Evolutionary conservation across 2,329 filamentous ascomycete species (phyloP).

Genomic region (Neurospora sp.): DNA sequence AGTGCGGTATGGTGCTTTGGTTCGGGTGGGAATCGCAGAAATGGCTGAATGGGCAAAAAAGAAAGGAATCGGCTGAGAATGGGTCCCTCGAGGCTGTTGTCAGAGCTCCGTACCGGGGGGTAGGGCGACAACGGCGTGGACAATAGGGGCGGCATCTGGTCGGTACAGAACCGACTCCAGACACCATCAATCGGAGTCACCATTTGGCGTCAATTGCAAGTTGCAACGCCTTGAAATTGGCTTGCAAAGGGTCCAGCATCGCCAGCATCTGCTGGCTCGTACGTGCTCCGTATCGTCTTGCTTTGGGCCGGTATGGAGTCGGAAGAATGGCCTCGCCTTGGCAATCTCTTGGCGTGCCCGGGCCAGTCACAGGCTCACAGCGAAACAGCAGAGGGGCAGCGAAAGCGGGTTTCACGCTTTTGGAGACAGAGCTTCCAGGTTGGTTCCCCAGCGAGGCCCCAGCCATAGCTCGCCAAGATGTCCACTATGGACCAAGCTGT

Average conservation of each 20-base stretch:
- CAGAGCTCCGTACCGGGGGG: background rate
- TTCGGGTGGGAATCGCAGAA: too few relatives aligned
- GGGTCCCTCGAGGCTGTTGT: background rate
- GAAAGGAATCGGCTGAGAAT: too few relatives aligned
- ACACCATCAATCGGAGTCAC: background rate
- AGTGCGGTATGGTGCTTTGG: background rate
- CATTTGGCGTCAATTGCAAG: background rate
- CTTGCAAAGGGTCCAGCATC: background rate
- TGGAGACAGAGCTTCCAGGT: background rate
- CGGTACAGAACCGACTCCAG: background rate
- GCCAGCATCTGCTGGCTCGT: background rate
- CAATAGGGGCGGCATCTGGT: background rate
- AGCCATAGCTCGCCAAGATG: background rate
- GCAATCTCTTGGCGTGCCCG: background rate
- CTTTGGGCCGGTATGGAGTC: background rate
- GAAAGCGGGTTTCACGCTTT: background rate
- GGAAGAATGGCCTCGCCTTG: background rate
- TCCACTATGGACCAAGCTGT: conserved; percentile 1
- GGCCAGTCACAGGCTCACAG: background rate
- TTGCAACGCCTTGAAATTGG: background rate
- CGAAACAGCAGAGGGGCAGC: background rate
- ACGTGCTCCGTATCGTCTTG: background rate
- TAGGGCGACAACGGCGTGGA: background rate
- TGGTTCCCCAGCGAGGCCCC: background rate
- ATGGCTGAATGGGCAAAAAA: too few relatives aligned